phyloP scores from a whole-genome alignment of 768 basidiomycete genomes.

The Calvatia gigantea region DNA sequence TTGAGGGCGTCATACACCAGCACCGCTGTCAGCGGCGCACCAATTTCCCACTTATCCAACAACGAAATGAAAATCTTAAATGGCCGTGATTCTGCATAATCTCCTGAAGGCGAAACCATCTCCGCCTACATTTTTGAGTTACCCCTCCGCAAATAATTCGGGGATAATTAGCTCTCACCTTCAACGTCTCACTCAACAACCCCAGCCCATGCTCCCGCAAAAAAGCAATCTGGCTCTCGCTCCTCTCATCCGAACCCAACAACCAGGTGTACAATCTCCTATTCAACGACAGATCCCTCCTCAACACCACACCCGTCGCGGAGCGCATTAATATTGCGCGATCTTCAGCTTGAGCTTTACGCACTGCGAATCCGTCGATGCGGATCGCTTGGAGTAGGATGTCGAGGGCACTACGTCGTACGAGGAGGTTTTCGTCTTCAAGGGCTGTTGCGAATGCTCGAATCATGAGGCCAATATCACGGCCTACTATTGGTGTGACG shows the following conservation, averaged over 20 bases:
- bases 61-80: slow-evolving; percentile 96
- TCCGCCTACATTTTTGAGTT: slow-evolving; percentile 47
- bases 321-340: slow-evolving; percentile 82
- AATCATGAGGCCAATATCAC: slow-evolving; percentile 91
- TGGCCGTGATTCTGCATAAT: slow-evolving; percentile 77
- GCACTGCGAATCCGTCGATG: slow-evolving; percentile 68
- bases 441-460: slow-evolving; percentile 87
- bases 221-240: slow-evolving; percentile 70
- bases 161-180: slow-evolving; percentile 35
- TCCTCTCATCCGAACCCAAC: slow-evolving; percentile 76
- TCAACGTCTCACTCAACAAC: slow-evolving; percentile 65
- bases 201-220: slow-evolving; percentile 69
- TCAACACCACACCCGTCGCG: slow-evolving; percentile 83
- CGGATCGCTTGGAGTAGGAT: slow-evolving; percentile 74
- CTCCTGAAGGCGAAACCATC: slow-evolving; percentile 68
- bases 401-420: slow-evolving; percentile 83
- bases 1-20: slow-evolving; percentile 79
- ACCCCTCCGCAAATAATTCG: not conserved
- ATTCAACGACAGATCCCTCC: slow-evolving; percentile 90
- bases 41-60: slow-evolving; percentile 97
- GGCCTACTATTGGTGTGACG: slow-evolving; percentile 70
- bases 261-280: slow-evolving; percentile 93
- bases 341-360: slow-evolving; percentile 68
- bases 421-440: slow-evolving; percentile 92
- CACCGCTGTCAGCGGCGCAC: slow-evolving; percentile 71